Evolutionary conservation across 2,329 filamentous ascomycete species (phyloP).

Genomic region (Monosporascus ibericus): DNA sequence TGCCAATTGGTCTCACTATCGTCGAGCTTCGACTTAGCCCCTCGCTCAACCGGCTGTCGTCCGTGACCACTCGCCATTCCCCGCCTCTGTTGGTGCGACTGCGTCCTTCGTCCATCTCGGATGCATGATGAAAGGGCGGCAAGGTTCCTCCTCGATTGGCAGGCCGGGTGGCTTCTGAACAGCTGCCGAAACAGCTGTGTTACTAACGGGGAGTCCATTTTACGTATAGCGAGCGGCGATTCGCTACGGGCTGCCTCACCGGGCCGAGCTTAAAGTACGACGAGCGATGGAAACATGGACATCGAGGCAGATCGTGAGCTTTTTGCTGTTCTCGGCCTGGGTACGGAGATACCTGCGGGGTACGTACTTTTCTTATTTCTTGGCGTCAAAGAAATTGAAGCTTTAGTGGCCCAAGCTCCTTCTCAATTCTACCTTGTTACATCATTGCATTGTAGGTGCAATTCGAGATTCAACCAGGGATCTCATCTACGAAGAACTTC

Average conservation of each 20-base stretch:
- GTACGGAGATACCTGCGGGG: background rate
- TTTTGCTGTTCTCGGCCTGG: slow-evolving; percentile 13
- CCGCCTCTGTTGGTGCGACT: slow-evolving; percentile 27
- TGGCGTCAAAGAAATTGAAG: background rate
- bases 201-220: slow-evolving; percentile 78
- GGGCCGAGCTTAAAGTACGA: slow-evolving; percentile 3
- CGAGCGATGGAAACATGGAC: background rate
- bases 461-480: too few relatives aligned
- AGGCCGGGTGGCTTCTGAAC: slow-evolving; percentile 63
- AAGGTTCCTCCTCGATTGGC: slow-evolving; percentile 45
- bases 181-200: slow-evolving; percentile 78
- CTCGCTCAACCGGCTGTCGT: slow-evolving; percentile 12
- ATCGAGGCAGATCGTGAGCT: background rate
- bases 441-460: background rate
- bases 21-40: slow-evolving; percentile 13
- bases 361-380: background rate
- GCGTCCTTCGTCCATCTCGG: slow-evolving; percentile 33
- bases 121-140: slow-evolving; percentile 30
- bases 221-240: background rate
- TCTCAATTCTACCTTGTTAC: background rate
- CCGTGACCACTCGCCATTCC: slow-evolving; percentile 20
- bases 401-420: slow-evolving; percentile 16
- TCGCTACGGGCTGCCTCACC: too few relatives aligned
- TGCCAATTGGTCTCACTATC: slow-evolving; percentile 73
- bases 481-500: too few relatives aligned